Evolutionary conservation across 192 early-diverging fungal genomes (phyloP), one percentile per base, ranked within the genome.

Genomic region (Podila horticola): DNA sequence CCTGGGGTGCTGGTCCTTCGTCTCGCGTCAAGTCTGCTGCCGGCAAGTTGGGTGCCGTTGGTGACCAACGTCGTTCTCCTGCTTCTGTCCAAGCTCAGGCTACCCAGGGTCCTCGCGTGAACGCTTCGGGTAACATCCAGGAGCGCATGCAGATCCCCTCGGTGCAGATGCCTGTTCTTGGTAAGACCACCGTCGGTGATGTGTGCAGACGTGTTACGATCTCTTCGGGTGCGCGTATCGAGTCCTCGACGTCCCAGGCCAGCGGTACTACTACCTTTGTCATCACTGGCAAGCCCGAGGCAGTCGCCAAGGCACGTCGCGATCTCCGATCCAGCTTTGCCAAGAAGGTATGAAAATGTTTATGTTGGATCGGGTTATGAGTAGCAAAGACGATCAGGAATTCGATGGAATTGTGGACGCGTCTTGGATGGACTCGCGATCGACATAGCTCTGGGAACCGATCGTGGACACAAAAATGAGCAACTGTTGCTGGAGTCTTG

Each of bases 211-310:
- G 84, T 51, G 89, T 92, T n/a, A 91, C 88, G 75, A 75, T 85
- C 61, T 88, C 86, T 51, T 93, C 92, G 3, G 85, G 88, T 63
- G 95, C 96, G 12, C 88, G 89, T 26, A 97, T 98, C 66, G 95
- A 97, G 52, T 87, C 93, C 17, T 94, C 95, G 50, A 93, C 93
- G 36, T 92, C 93, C 86, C 77, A 85, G 34, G 89, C 86, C 41
- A 88, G 89, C 26, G 87, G 89, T 17, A 91, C 90, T 3, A 89
- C 93, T 33, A 96, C 96, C 24, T 94, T 97, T 64, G 74, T 97
- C 28, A 91, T 98, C 83, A 90, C 89, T 74, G 97, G 97, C 57
- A 89, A 89, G 57, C 81, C 89, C n/a, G 93, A 94, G 24, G 88
- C 88, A 65, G 94, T 97, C 22, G 90, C 89, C 64, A 85, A 86